These are phyloP conservation scores for Phytophthora chlamydospora DNA, from an alignment of 352 stramenopile genomes.

Conservation along the genomic window DNA sequence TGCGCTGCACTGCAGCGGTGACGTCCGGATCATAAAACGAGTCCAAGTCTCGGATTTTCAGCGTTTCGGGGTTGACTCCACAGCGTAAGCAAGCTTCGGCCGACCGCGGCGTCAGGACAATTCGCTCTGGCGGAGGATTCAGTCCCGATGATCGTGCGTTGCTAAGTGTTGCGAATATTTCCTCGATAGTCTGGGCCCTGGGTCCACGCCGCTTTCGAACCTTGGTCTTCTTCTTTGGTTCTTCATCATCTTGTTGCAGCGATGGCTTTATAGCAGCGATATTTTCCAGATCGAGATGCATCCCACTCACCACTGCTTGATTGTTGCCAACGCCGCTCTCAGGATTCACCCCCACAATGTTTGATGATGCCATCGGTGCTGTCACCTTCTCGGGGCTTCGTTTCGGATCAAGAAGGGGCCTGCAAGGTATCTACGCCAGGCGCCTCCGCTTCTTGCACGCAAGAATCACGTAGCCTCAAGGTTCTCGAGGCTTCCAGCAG, in stretches of 20 bases:
- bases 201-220: constrained; percentile 67
- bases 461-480: background rate
- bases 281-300: constrained; percentile 40
- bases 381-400: no score
- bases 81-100: constrained; percentile 91
- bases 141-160: constrained; percentile 69
- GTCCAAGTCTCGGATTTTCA: constrained; percentile 92
- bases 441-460: background rate
- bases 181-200: constrained; percentile 72
- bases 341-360: background rate
- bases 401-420: no score
- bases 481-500: constrained; percentile 1
- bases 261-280: constrained; percentile 3
- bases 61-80: constrained; percentile 92
- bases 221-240: constrained; percentile 51
- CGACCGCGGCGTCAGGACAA: constrained; percentile 89
- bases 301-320: constrained; percentile 6
- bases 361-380: constrained; percentile 17
- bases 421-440: no score
- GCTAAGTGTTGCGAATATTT: constrained; percentile 80
- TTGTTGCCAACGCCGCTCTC: background rate
- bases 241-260: constrained; percentile 13
- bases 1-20: constrained; percentile 85
- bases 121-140: constrained; percentile 72
- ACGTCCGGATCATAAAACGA: constrained; percentile 90